Evolutionary conservation across 768 basidiomycete genomes (phyloP).

Genomic region (Hygrophorus pudorinus): DNA sequence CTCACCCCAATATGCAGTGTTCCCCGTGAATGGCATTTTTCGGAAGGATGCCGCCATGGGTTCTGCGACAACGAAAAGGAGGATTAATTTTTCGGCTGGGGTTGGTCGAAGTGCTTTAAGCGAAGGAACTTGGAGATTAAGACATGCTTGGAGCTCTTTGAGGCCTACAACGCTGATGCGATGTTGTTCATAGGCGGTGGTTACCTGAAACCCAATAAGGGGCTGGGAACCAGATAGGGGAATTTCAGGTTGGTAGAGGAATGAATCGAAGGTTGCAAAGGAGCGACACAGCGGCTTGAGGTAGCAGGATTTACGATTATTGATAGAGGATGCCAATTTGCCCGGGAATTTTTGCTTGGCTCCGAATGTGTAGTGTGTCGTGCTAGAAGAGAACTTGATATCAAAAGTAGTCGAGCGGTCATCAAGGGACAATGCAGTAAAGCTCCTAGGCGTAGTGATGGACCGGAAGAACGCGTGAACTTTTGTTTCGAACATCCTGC

Average conservation of each 20-base stretch:
- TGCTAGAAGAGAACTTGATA: conserved; percentile 5
- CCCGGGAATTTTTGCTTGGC: not conserved
- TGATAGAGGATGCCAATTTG: conserved; percentile 2
- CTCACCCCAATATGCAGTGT: not conserved
- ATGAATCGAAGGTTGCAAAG: conserved; percentile 7
- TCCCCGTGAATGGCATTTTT: not conserved
- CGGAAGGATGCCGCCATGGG: not conserved
- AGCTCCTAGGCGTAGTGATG: not conserved
- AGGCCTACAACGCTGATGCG: not conserved
- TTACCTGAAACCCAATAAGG: conserved; percentile 5
- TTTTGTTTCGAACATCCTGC: conserved; percentile 2
- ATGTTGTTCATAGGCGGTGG: not conserved
- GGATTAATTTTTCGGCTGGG: not conserved
- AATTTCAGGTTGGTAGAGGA: conserved; percentile 1
- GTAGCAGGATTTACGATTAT: conserved; percentile 2
- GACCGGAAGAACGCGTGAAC: conserved; percentile 5
- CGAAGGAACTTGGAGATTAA: not conserved
- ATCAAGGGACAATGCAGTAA: not conserved
- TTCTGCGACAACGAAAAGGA: not conserved
- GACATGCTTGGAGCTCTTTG: not conserved
- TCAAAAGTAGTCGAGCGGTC: not conserved
- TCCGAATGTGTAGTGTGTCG: not conserved
- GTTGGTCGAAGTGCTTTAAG: conserved; percentile 1
- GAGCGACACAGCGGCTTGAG: conserved; percentile 2
- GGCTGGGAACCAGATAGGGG: not conserved